phyloP scores from a whole-genome alignment of 345 rosid species.

The Citrus unshiu region DNA sequence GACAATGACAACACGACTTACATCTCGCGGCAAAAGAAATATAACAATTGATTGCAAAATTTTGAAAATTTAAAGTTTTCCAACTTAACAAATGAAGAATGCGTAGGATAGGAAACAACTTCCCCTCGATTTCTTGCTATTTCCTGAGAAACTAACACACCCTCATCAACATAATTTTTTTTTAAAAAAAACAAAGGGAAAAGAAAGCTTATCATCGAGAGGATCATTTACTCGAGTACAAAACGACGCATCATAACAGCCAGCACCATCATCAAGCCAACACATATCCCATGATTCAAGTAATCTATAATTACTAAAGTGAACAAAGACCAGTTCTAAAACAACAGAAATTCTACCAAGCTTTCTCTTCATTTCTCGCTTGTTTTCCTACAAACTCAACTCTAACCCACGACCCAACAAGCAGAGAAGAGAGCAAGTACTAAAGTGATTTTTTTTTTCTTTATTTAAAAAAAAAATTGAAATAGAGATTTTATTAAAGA shows the following conservation, averaged over 20 bases:
- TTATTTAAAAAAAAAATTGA: too few relatives aligned
- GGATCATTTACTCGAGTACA: conserved; percentile 45
- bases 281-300: conserved; percentile 23
- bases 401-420: background rate
- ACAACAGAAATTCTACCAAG: background rate
- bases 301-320: conserved; percentile 31
- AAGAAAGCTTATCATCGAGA: conserved; percentile 49
- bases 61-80: too few relatives aligned
- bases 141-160: conserved; percentile 14
- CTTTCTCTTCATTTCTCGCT: background rate
- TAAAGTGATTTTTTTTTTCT: background rate
- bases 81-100: background rate
- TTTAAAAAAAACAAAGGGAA: background rate
- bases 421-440: background rate
- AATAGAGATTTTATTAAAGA: too few relatives aligned
- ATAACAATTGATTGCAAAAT: too few relatives aligned
- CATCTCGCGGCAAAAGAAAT: too few relatives aligned
- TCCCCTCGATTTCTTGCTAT: conserved; percentile 2
- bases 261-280: conserved; percentile 37
- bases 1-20: too few relatives aligned
- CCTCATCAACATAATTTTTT: background rate
- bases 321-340: background rate
- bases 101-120: background rate
- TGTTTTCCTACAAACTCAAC: background rate
- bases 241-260: conserved; percentile 31